These are phyloP conservation scores for Trichosporon asahii DNA, from an alignment of 1,284 basidiomycete genomes.

Conservation along the genomic window DNA sequence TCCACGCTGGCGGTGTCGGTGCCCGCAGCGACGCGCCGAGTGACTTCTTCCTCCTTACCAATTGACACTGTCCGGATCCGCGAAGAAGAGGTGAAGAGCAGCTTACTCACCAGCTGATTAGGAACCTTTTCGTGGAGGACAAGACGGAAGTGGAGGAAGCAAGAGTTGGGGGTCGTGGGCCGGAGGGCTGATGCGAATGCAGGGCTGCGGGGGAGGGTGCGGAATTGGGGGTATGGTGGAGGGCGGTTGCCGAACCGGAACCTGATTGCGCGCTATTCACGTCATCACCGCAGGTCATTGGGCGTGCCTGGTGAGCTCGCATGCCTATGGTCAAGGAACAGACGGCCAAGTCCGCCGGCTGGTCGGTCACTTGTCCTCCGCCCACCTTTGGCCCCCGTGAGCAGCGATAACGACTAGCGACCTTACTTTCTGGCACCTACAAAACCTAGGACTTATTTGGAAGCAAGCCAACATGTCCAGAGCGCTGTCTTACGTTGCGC, in stretches of 20 bases:
- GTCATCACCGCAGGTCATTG: not conserved
- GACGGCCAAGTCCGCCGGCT: not conserved
- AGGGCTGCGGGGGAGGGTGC: not conserved
- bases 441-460: not conserved
- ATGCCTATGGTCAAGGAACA: not conserved
- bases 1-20: not conserved
- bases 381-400: not conserved
- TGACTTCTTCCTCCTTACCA: too few relatives aligned
- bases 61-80: too few relatives aligned
- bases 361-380: not conserved
- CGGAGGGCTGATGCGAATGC: not conserved
- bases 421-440: not conserved
- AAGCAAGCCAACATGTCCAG: slow-evolving; percentile 15
- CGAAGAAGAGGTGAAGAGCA: not conserved
- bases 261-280: slow-evolving; percentile 1
- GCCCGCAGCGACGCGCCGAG: too few relatives aligned
- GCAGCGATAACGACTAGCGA: not conserved
- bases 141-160: not conserved
- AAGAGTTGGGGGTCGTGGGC: not conserved
- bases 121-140: not conserved
- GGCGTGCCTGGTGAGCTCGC: not conserved
- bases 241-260: not conserved
- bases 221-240: not conserved
- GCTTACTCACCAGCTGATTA: not conserved
- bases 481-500: slow-evolving; percentile 22